A percentile compares a stretch with the other conserved stretches of the same genome.
phyloP scores from a whole-genome alignment of 371 early-diverging fungal genomes.

The Zychaea mexicana region DNA sequence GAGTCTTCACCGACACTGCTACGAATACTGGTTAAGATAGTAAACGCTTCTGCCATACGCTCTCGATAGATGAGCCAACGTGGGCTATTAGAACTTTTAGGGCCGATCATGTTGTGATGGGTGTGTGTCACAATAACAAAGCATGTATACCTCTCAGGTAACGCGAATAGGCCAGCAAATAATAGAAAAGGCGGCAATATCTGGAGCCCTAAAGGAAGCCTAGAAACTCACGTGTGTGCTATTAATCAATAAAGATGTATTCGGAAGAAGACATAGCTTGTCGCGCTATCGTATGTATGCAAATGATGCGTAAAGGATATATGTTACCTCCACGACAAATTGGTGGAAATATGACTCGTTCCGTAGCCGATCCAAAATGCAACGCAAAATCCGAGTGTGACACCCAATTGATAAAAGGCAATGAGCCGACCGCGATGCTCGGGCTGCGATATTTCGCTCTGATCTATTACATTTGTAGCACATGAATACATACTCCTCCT shows the following conservation, averaged over 20 bases:
- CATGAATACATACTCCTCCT: background rate
- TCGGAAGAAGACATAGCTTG: too few species aligned
- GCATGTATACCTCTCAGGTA: slow-evolving; percentile 58
- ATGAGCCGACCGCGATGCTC: slow-evolving; percentile 87
- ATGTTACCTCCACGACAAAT: slow-evolving; percentile 51
- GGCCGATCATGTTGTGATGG: background rate
- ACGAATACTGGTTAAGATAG: slow-evolving; percentile 72
- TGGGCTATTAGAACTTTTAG: slow-evolving; percentile 58
- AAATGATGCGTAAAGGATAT: too few species aligned
- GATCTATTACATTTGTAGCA: slow-evolving; percentile 42
- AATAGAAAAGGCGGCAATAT: slow-evolving; percentile 71
- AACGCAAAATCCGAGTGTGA: slow-evolving; percentile 65
- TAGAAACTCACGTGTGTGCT: slow-evolving; percentile 2
- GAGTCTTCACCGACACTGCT: slow-evolving; percentile 13
- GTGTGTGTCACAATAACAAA: slow-evolving; percentile 2
- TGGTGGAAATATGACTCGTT: slow-evolving; percentile 17
- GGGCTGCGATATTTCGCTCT: slow-evolving; percentile 87
- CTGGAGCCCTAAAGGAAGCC: slow-evolving; percentile 76
- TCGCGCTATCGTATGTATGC: too few species aligned
- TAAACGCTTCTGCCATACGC: slow-evolving; percentile 71
- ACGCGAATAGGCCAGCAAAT: slow-evolving; percentile 59
- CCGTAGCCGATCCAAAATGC: slow-evolving; percentile 48
- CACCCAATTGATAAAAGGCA: slow-evolving; percentile 88
- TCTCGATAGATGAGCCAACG: slow-evolving; percentile 82
- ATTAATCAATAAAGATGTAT: too few species aligned